Evolutionary conservation across 164 flowering plant species (phyloP).

Genomic region (Macadamia integrifolia): DNA sequence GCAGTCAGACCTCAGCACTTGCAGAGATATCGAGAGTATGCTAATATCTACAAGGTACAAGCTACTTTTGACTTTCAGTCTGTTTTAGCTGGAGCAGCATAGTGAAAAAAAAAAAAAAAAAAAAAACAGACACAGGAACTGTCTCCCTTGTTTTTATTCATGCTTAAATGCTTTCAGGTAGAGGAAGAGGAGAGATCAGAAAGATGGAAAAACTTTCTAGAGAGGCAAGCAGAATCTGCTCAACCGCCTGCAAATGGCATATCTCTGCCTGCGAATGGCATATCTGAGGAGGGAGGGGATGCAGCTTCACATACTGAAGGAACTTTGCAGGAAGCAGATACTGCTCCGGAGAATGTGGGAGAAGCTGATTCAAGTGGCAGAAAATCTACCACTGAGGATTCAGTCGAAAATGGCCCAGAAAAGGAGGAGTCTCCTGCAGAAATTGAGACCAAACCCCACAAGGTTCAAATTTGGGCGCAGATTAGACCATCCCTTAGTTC

Average conservation of each 20-base stretch:
- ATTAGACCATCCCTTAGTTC: slow-evolving; percentile 69
- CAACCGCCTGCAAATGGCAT: slow-evolving; percentile 32
- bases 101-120: neutral
- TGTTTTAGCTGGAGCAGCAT: neutral
- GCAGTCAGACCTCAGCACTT: slow-evolving; percentile 87
- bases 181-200: slow-evolving; percentile 98
- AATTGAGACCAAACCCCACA: slow-evolving; percentile 28
- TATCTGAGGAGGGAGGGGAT: slow-evolving; percentile 21
- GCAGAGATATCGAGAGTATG: slow-evolving; percentile 71
- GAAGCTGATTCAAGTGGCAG: slow-evolving; percentile 22
- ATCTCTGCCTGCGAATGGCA: slow-evolving; percentile 30
- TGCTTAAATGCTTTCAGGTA: slow-evolving; percentile 39
- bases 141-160: neutral
- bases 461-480: slow-evolving; percentile 58
- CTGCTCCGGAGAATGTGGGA: slow-evolving; percentile 23
- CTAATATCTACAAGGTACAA: slow-evolving; percentile 52
- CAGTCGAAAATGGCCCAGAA: slow-evolving; percentile 21
- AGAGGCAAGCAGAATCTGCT: slow-evolving; percentile 51
- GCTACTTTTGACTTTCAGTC: neutral
- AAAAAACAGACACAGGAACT: no score
- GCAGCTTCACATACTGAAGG: slow-evolving; percentile 18
- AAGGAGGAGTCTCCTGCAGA: slow-evolving; percentile 23
- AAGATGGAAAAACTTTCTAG: slow-evolving; percentile 74
- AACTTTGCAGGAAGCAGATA: slow-evolving; percentile 17
- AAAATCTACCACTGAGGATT: slow-evolving; percentile 22